Evolutionary conservation across 2,329 filamentous ascomycete species (phyloP), one percentile per base, ranked within the genome.

Genomic region (Ophioceras dolichostomum): DNA sequence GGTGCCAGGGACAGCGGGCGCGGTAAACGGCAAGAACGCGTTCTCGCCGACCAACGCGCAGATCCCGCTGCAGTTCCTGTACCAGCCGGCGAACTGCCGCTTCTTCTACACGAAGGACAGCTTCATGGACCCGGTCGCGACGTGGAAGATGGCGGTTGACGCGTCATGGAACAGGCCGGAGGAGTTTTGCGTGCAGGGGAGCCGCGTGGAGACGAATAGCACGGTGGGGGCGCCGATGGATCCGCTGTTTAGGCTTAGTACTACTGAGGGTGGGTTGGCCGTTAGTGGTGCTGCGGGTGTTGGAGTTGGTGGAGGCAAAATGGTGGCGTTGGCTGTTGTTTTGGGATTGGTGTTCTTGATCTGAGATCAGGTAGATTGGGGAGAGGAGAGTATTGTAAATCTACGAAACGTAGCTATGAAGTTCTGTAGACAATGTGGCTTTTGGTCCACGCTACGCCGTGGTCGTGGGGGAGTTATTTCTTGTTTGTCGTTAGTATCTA

Each of bases 21-120:
- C 46, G 6, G 40, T 59, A 24, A 60, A 60, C 40, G 54, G 54
- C 28, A 59, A 58, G 50, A 59, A 60, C 41, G 49, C 50, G 8
- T 60, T 56, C 46, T 43, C 47, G 19, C 46, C 49, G 12, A 40
- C 41, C 16, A 49, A 57, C 43, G 45, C 54, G 7, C 30, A 44
- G 39, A 58, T 49, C 16, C 68, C 76, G 12, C 53, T 68, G 13
- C 77, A 82, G 45, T 81, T 79, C 47, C 54, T 70, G 2, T 72
- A 74, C 39, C 68, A 78, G 43, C 64, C 72, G 1, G 70, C 76
- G 1, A 69, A 76, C 45, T 81, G 76, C 44, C 61, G 74, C 5
- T 51, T 79, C 10, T 81, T 67, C 48, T 79, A 70, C 41, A 76
- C 75, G 2, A 49, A 61, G 13, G 52, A 60, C 3, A 76, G 73